Evolutionary conservation across 768 basidiomycete genomes (phyloP), one percentile per base, ranked within the genome.

Genomic region (Termitomyces titanicus): DNA sequence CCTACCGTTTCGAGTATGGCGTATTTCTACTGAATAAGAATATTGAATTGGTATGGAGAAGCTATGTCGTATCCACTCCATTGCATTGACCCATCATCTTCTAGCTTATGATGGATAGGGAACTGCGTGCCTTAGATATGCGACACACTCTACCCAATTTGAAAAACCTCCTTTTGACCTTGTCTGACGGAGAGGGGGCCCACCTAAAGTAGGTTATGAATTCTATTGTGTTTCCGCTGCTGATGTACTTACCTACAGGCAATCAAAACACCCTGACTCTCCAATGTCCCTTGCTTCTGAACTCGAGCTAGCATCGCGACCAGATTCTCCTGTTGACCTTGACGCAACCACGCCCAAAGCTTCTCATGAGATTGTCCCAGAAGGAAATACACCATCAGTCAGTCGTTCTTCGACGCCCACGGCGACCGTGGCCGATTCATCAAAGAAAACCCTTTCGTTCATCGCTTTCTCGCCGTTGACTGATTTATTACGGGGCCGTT

Each of bases 21-120:
- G 96, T 98, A 4, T 98, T 94, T 70, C 72, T 99, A 39, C 77
- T 98, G 31, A 99, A 99, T 75, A 99, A 98, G 71, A 80, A 99
- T 70, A 94, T 99, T 61, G 96, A 99, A 74, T 78, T 94, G 82
- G 94, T 95, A 60, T 57, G 79, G 60, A 39, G 27, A 43, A 49
- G 43, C 47, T 39, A 31, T 27, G 46, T 39, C n/a, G n/a, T 15
- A 47, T 44, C 64, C 40, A 27, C 61, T 46, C n/a, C 44, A 27
- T 54, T 56, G 18, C 44, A 57, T 38, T 24, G 46, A 62, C 15
- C 8, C 31, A 42, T 40, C 47, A 52, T 37, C 55, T 38, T 18
- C 5, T 64, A 98, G 94, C 81, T 97, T 50, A 96, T 95, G 94
- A 78, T 82, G 53, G 92, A 95, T 63, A 85, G 88, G n/a, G 83